Evolutionary conservation across 495 filamentous ascomycete genomes (phyloP).

Genomic region (Chaetomidium leptoderma): DNA sequence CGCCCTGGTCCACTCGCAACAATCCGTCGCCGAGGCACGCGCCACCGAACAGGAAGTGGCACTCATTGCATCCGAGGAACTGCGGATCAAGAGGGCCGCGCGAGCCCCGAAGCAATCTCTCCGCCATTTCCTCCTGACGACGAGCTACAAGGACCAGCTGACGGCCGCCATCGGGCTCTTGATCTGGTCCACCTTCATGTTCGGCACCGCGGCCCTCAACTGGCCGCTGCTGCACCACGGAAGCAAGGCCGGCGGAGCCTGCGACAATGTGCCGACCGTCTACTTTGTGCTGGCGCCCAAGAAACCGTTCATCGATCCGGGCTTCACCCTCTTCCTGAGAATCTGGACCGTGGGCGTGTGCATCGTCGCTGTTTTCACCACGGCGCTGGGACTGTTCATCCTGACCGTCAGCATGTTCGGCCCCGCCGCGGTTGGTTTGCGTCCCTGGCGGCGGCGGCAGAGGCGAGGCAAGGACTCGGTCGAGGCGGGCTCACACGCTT

Average conservation of each 20-base stretch:
- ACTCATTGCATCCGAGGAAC: constrained; percentile 26
- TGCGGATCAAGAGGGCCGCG: constrained; percentile 23
- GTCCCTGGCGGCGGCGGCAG: background rate
- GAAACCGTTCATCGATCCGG: constrained; percentile 26
- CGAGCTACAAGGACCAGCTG: constrained; percentile 32
- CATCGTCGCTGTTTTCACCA: constrained; percentile 29
- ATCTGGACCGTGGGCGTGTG: constrained; percentile 32
- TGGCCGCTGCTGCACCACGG: constrained; percentile 30
- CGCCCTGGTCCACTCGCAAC: constrained; percentile 26
- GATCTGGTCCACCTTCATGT: constrained; percentile 30
- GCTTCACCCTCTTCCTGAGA: constrained; percentile 25
- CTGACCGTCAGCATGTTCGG: constrained; percentile 23
- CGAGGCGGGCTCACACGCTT: constrained; percentile 14
- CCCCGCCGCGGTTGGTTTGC: constrained; percentile 18
- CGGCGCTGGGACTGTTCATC: constrained; percentile 24
- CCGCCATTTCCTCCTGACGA: constrained; percentile 24
- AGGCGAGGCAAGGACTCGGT: constrained; percentile 13
- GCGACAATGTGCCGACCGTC: constrained; percentile 30
- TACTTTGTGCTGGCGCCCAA: constrained; percentile 31
- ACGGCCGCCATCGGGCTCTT: constrained; percentile 27
- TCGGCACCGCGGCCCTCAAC: constrained; percentile 29
- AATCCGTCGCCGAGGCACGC: constrained; percentile 23
- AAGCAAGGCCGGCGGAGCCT: constrained; percentile 23
- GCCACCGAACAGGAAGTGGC: constrained; percentile 31
- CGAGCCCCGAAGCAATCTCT: constrained; percentile 18